Percentiles rank a stretch among this genome's conserved stretches.
Evolutionary conservation across 257 asterid species (phyloP).

Genomic region (Solanum okadae): DNA sequence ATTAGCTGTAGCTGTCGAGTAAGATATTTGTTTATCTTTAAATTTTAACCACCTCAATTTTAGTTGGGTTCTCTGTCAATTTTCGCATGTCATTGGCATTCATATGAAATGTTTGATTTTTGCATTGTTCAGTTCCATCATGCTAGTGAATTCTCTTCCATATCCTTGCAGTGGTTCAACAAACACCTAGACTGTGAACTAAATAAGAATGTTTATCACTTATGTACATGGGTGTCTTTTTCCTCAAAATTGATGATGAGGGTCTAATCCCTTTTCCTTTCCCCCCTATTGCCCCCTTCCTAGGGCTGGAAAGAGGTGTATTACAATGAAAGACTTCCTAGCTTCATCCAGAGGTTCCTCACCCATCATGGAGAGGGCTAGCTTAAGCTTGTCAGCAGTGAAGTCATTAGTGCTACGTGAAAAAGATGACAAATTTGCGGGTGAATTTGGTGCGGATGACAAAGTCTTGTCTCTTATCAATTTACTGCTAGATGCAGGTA

Average conservation of each 20-base stretch:
- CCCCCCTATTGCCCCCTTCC: not conserved
- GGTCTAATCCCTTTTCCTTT: not conserved
- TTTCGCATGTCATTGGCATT: not conserved
- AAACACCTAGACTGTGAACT: not conserved
- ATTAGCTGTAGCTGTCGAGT: slow-evolving; percentile 87
- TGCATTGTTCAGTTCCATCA: not conserved
- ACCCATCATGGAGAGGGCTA: slow-evolving; percentile 91
- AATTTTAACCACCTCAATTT: not conserved
- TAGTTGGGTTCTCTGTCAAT: not conserved
- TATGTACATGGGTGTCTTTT: not conserved
- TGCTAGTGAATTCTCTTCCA: not conserved
- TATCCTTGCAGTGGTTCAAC: not conserved
- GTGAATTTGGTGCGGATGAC: slow-evolving; percentile 76
- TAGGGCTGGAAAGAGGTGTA: slow-evolving; percentile 43
- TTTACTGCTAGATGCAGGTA: slow-evolving; percentile 77
- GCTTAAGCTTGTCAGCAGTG: slow-evolving; percentile 83
- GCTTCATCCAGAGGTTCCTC: slow-evolving; percentile 78
- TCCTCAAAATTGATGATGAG: not conserved
- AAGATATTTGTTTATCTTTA: slow-evolving; percentile 23
- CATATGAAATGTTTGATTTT: not conserved
- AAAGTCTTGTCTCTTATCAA: slow-evolving; percentile 63
- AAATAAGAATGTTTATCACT: not conserved
- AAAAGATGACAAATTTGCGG: slow-evolving; percentile 67
- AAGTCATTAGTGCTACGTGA: slow-evolving; percentile 87
- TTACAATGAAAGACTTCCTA: slow-evolving; percentile 75